Base-by-base conservation (phyloP, 495 filamentous ascomycete species). In the Friedmanniomyces simplex region DNA sequence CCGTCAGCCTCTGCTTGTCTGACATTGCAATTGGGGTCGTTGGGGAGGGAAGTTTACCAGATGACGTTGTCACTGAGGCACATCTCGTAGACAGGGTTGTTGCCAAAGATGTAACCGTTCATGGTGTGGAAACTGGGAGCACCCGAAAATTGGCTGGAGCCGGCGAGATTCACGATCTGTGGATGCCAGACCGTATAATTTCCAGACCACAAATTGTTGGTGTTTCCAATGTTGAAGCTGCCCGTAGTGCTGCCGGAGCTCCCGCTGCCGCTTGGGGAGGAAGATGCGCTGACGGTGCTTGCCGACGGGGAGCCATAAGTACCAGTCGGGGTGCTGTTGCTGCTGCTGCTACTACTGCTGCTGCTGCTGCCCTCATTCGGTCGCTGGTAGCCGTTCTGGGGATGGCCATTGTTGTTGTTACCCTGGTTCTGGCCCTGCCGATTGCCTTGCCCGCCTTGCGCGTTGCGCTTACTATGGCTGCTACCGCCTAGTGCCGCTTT, bases 41-140 rank as follows among this genome's bases (percentile, higher is more conserved):
- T 13, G 39, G 39, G 14, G 39, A 5, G 39, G 39, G 39, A 16
- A 2, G 14, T 16, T 16, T 43, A 43, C 59, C 59, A 62, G 32
- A 62, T 62, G 47, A 58, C 55, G 20, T 58, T 58, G 46, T 62
- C 59, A 46, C 53, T 54, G 3, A 62, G 28, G 48, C 59, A 62
- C 55, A 59, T 62, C 28, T 62, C 56, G 55, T 55, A 62, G 6
- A 47, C 28, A 10, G 59, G 59, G 20, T 45, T 54, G 59, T 62
- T 62, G 32, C 56, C 46, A 39, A 59, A 62, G 20, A 62, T 49
- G 49, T 62, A 62, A 37, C 59, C 59, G 37, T 62, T 62, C 43
- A 58, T 62, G n/a, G 55, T 46, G 59, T 50, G 48, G 59, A 59
- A 62, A 16, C 22, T 45, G 18, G 55, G 24, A 2, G 59, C 59